Percentiles rank a stretch among this genome's conserved stretches.
These are phyloP conservation scores for Calonectria hawksworthii DNA, from an alignment of 2,329 filamentous ascomycete species.

Conservation along the genomic window DNA sequence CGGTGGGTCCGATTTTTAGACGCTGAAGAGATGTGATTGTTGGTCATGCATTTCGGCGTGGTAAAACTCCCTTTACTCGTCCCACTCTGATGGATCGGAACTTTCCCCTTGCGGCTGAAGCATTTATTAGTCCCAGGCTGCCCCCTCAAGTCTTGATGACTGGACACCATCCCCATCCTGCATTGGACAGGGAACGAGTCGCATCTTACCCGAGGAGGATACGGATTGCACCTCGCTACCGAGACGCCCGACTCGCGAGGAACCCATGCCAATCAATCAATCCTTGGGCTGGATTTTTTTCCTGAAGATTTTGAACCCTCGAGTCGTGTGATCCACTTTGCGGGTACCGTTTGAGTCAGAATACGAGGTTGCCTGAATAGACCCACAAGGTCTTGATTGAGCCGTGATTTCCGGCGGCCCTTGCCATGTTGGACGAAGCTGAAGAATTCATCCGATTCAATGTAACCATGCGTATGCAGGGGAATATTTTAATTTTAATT, in stretches of 20 bases:
- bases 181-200: background rate
- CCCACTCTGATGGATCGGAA: background rate
- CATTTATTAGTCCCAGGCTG: background rate
- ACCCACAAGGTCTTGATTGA: background rate
- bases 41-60: background rate
- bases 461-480: background rate
- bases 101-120: background rate
- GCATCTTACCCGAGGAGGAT: too few relatives aligned
- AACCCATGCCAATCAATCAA: background rate
- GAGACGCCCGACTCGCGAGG: background rate
- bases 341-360: background rate
- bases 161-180: background rate
- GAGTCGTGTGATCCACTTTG: conserved; percentile 3
- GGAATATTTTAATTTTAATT: background rate
- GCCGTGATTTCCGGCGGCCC: background rate
- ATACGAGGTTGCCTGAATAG: background rate
- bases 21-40: background rate
- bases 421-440: background rate
- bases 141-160: too few relatives aligned
- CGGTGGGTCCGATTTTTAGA: background rate
- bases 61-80: background rate
- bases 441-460: background rate
- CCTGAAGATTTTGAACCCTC: background rate
- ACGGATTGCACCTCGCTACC: background rate
- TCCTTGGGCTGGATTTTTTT: background rate